Evolutionary conservation across 495 filamentous ascomycete species (phyloP), one percentile per base, ranked within the genome.

Genomic region (Xylaria sp.): DNA sequence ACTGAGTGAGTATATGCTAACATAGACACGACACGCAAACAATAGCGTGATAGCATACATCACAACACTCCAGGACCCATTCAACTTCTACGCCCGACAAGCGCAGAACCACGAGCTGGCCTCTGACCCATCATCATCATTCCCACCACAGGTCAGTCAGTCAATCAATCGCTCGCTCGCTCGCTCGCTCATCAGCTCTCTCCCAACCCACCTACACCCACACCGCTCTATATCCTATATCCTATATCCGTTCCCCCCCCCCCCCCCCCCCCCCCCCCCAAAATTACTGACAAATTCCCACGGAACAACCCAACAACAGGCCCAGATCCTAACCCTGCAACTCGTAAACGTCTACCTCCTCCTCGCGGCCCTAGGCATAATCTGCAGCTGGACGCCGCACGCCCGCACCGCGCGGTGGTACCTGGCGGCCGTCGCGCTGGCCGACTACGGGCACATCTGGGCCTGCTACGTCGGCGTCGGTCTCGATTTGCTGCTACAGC

Each of bases 371-470:
- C 58, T 90, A 26, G 87, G 83, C 2, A 75, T 87, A 2, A 76
- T 89, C 14, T 81, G 86, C 62, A 82, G 85, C 77, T 80, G 82
- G n/a, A 88, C 86, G 33, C 81, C 80, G 14, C 85, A 90, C 70
- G 80, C 84, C 7, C 75, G 72, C 26, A 86, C 89, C 1, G 77
- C 88, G 24, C 83, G 84, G 31, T 83, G 85, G 68, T 90, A 88
- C 71, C 72, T 91, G 8, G 65, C 85, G 6, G 86, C 81, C 6
- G 81, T 90, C 43, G 85, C 85, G 59, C 76, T 90, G 29, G 89
- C 84, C 5, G 90, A 92, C 75, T 79, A 90, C 61, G 89, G 90
- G 3, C 90, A 92, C 74, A 68, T 92, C n/a, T 89, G 81, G 71
- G 86, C 85, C 24, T 85, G 82, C 1, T 88, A 85, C 66, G 71